Percentiles rank a stretch among this genome's conserved stretches.
These are phyloP conservation scores for Mycena latifolia DNA, from an alignment of 768 basidiomycete species.

Conservation along the genomic window DNA sequence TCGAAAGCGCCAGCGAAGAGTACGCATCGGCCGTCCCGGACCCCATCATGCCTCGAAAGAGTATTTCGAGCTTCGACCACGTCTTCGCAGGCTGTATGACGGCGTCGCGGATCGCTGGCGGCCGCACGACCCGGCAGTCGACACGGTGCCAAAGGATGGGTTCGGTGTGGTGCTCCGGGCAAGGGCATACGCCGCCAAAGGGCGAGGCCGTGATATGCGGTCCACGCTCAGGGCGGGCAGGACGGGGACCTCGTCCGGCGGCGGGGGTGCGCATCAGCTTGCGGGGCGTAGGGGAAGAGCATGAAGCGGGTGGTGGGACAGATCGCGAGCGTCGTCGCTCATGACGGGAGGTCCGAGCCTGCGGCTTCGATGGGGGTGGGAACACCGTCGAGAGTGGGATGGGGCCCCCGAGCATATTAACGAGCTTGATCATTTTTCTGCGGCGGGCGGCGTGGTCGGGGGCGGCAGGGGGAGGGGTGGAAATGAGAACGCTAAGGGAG, in stretches of 20 bases:
- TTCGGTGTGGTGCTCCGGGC: too few species aligned
- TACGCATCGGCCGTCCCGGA: too few species aligned
- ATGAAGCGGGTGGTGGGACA: conserved; percentile 10
- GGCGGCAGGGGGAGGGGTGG: conserved; percentile 1
- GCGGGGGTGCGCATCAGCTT: conserved; percentile 22
- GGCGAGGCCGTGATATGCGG: conserved; percentile 17
- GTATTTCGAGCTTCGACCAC: too few species aligned
- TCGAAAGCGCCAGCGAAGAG: too few species aligned
- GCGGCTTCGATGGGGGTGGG: conserved; percentile 15
- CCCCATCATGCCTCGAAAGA: too few species aligned
- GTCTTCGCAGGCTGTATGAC: too few species aligned
- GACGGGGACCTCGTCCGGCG: not conserved
- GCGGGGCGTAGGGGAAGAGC: not conserved
- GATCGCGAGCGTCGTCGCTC: conserved; percentile 33
- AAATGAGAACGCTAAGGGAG: conserved; percentile 2
- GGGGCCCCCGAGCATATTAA: conserved; percentile 30
- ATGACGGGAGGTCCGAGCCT: not conserved
- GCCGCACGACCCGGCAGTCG: too few species aligned
- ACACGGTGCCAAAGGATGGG: too few species aligned
- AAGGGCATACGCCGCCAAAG: not conserved
- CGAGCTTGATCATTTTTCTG: conserved; percentile 34
- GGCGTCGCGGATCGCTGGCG: too few species aligned
- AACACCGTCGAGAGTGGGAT: conserved; percentile 22
- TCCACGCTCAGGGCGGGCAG: conserved; percentile 20
- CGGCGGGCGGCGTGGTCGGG: conserved; percentile 19